These are phyloP conservation scores for Monosporozyma siamensis DNA, from an alignment of 805 yeast species.

Conservation along the genomic window DNA sequence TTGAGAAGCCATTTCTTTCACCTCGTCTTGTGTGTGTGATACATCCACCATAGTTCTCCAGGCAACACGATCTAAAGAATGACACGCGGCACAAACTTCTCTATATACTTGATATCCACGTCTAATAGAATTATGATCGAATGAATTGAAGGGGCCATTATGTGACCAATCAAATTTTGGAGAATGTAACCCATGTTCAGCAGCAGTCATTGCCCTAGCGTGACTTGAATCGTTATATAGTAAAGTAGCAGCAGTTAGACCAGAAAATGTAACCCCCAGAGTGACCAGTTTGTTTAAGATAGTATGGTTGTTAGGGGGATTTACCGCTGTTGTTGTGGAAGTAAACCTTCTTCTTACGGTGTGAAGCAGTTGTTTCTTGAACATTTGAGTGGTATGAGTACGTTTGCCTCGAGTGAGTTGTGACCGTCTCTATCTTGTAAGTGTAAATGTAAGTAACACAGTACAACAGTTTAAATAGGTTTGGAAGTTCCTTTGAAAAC, in stretches of 20 bases:
- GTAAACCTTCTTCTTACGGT: neutral
- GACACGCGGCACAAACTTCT: conserved; percentile 99
- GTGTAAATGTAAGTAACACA: no score
- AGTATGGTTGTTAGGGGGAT: conserved; percentile 29
- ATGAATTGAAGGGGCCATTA: conserved; percentile 80
- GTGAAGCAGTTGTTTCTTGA: neutral
- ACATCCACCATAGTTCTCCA: conserved; percentile 99
- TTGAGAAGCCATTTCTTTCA: conserved; percentile 87
- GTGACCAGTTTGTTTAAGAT: conserved; percentile 49
- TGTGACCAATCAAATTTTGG: conserved; percentile 92
- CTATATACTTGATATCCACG: conserved; percentile 98
- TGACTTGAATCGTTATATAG: conserved; percentile 76
- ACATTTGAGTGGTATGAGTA: no score
- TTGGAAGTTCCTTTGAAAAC: no score
- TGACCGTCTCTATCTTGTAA: neutral
- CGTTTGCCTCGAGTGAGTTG: neutral
- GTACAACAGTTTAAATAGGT: no score
- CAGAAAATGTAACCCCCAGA: conserved; percentile 57
- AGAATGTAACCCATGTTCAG: conserved; percentile 97
- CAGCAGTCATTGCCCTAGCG: conserved; percentile 95
- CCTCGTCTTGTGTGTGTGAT: conserved; percentile 84
- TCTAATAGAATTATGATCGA: conserved; percentile 92
- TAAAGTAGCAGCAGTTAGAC: conserved; percentile 71
- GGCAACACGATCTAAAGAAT: conserved; percentile 91
- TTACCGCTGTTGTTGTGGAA: neutral